These are phyloP conservation scores for Nakaseomyces delphensis DNA, from an alignment of 1,139 yeast genomes.

Conservation along the genomic window DNA sequence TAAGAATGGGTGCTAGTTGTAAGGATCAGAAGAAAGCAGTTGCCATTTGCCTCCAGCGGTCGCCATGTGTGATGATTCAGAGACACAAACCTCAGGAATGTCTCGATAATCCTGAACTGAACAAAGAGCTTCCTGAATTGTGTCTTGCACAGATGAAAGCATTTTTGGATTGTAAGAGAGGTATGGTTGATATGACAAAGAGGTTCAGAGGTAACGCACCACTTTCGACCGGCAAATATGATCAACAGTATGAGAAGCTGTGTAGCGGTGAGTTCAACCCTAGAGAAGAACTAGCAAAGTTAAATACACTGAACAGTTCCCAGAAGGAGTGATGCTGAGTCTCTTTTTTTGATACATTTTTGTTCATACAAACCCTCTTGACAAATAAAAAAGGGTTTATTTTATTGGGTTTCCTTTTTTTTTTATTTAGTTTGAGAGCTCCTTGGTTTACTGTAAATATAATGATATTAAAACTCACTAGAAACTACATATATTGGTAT, in stretches of 20 bases:
- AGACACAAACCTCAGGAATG: conserved; percentile 88
- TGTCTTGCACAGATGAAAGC: conserved; percentile 80
- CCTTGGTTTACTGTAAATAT: too few relatives aligned
- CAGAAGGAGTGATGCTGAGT: conserved; percentile 1
- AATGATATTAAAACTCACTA: too few relatives aligned
- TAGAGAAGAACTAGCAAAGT: conserved; percentile 63
- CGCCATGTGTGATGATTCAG: conserved; percentile 90
- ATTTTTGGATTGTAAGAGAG: conserved; percentile 80
- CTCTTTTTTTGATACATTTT: too few relatives aligned
- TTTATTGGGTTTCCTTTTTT: too few relatives aligned
- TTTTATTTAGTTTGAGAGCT: too few relatives aligned
- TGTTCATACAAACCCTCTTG: too few relatives aligned
- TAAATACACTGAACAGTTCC: conserved; percentile 31
- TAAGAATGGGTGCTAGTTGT: conserved; percentile 58
- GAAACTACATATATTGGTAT: too few relatives aligned
- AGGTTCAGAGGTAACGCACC: conserved; percentile 94
- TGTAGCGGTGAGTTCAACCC: conserved; percentile 77
- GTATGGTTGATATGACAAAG: conserved; percentile 81
- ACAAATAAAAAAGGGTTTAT: too few relatives aligned
- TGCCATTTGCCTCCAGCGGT: conserved; percentile 88
- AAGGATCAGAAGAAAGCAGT: conserved; percentile 88
- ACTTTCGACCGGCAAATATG: conserved; percentile 82
- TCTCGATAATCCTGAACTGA: conserved; percentile 67
- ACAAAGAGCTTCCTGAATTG: conserved; percentile 72
- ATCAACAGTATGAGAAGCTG: conserved; percentile 72